Conservation (phyloP, 345 rosid genomes). For the Litchi chinensis region DNA sequence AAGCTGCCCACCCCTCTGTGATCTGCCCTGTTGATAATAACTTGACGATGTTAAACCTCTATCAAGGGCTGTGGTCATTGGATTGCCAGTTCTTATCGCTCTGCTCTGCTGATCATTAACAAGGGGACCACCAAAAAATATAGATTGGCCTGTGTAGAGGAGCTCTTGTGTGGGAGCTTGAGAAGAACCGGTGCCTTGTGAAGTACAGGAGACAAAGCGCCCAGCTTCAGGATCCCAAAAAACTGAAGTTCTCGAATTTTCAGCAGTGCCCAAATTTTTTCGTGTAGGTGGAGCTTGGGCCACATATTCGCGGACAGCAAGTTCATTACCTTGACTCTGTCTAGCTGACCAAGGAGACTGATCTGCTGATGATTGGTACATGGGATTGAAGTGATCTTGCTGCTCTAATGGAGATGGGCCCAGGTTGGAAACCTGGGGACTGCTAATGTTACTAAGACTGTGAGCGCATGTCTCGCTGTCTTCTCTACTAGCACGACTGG, state of each 20-base stretch:
- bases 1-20: conserved; percentile 77
- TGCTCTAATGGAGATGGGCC: conserved; percentile 47
- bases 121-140: conserved; percentile 70
- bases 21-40: conserved; percentile 62
- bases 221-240: conserved; percentile 93
- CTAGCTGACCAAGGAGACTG: conserved; percentile 57
- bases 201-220: conserved; percentile 66
- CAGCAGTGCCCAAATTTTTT: conserved; percentile 38
- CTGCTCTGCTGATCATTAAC: conserved; percentile 47
- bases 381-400: conserved; percentile 75
- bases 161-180: conserved; percentile 59
- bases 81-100: conserved; percentile 39
- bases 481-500: conserved; percentile 62
- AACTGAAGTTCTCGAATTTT: conserved; percentile 55
- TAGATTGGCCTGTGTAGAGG: conserved; percentile 54
- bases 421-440: conserved; percentile 51
- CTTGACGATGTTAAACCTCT: conserved; percentile 47
- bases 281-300: conserved; percentile 40
- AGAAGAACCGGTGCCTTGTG: conserved; percentile 30
- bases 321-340: conserved; percentile 39
- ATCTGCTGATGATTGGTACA: conserved; percentile 58
- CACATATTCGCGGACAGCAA: conserved; percentile 23
- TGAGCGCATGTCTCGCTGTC: conserved; percentile 57
- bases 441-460: conserved; percentile 60
- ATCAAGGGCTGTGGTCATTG: conserved; percentile 28